Evolutionary conservation across 2,329 filamentous ascomycete species (phyloP), one percentile per base, ranked within the genome.

Genomic region (Monilinia fructicola): DNA sequence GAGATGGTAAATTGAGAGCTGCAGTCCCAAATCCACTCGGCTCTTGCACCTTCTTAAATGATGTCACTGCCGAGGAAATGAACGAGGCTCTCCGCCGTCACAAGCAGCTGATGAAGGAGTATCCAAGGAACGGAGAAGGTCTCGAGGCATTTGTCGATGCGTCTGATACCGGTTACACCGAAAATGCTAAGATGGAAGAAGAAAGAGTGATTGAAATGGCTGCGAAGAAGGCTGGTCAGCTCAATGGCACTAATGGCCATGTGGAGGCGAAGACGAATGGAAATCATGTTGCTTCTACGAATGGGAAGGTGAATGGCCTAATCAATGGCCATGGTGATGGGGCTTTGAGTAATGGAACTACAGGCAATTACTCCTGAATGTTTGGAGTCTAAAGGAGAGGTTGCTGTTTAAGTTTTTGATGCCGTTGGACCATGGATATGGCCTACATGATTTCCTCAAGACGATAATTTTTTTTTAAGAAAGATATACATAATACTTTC

Each of bases 1-100:
- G 89, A 16, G 89, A 91, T 69, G 89, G 89, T 44, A 81, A 85
- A 73, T 81, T 91, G 12, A 84, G 89, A 50, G 86, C 88, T 44
- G 88, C 89, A 4, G 87, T 91, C 0, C 89, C 89, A 0, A 86
- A 81, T 69, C 89, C 89, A 0, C 81, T 91, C 40, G 89, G 89
- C 1, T 80, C 79, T 16, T 91, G 89, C 73, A 81, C 82, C 3
- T 91, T 92, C 78, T 73, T 91, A 64, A 91, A 91, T 73, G 87
- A 91, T 53, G 84, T 90, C 1, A 80, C 82, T 1, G 78, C 81
- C 35, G 81, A 87, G 18, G 87, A 91, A 71, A 84, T 91, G 80
- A 83, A 83, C 68, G 77, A 77, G 5, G 87, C 87, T 2, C 79
- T 91, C 18, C 79, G 79, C 56, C 79, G 80, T 74, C 89, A 91